Base-by-base conservation (phyloP, 495 filamentous ascomycete genomes). In the Rostrohypoxylon terebratum region DNA sequence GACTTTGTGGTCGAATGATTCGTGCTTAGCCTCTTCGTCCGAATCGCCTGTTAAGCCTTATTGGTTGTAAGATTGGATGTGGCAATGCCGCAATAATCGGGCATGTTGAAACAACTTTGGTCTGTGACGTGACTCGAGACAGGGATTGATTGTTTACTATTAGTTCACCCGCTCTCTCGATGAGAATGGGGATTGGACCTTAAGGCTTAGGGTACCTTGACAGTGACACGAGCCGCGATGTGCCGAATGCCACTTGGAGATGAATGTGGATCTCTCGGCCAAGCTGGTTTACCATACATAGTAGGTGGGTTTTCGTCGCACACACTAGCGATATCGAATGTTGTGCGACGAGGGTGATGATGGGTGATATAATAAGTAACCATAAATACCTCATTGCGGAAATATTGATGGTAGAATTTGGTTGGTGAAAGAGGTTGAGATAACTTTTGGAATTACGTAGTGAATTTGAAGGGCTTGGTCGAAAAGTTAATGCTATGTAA, bases 141-240 rank as follows among this genome's bases (percentile, higher is more conserved):
- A 45, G 42, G 47, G 23, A 51, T 25, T 51, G 23, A 51, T 51
- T 28, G 20, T 23, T 21, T 25, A n/a, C n/a, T n/a, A n/a, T n/a
- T n/a, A 20, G 10, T 21, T 25, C n/a, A 51, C 21, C 47, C 47
- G 20, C 13, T 51, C 16, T 51, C 1, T 28, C 31, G 50, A 54
- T 31, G 50, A 25, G 23, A n/a, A n/a, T n/a, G n/a, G n/a, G n/a
- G n/a, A n/a, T n/a, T n/a, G n/a, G n/a, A n/a, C n/a, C n/a, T n/a
- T n/a, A n/a, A n/a, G n/a, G n/a, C n/a, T n/a, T n/a, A n/a, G n/a
- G 23, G 16, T 33, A 54, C 50, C 50, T 54, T 54, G 50, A 54
- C 50, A 6, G 21, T 33, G 50, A 16, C 23, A 54, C 25, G 25
- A 54, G 13, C 50, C 23, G 21, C 25, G 50, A 54, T 31, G 14